A percentile compares a stretch with the other conserved stretches of the same genome.
Evolutionary conservation across 129 eudicot species (phyloP).

Genomic region (Centaurea solstitialis): DNA sequence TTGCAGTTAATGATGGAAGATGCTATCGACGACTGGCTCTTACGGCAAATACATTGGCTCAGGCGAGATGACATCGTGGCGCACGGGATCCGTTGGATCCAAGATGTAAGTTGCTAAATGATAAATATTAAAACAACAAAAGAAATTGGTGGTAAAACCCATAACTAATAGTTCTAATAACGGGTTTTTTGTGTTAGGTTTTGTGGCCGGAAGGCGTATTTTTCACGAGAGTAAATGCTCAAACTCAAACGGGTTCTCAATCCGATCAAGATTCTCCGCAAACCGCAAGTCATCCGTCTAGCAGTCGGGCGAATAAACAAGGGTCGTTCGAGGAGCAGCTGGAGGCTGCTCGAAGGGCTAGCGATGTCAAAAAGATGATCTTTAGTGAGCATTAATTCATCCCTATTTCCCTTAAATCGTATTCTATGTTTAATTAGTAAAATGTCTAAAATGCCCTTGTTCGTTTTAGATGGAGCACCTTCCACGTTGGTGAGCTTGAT

Average conservation of each 20-base stretch:
- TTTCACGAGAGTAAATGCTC: conserved; percentile 51
- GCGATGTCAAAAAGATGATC: conserved; percentile 85
- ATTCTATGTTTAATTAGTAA: background rate
- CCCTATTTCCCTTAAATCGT: background rate
- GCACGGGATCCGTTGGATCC: conserved; percentile 86
- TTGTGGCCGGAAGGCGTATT: conserved; percentile 93
- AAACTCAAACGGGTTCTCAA: conserved; percentile 36
- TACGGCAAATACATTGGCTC: conserved; percentile 90
- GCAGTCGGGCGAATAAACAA: conserved; percentile 48
- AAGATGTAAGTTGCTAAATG: conserved; percentile 61
- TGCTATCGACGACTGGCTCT: conserved; percentile 98
- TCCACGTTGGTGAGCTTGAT: conserved; percentile 81
- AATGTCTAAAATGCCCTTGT: conserved; percentile 18
- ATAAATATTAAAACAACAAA: background rate
- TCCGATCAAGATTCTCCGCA: conserved; percentile 45
- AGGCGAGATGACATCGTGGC: conserved; percentile 87
- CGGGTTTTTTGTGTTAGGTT: conserved; percentile 44
- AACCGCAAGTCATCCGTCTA: conserved; percentile 31
- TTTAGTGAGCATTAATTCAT: conserved; percentile 50
- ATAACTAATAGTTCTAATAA: background rate
- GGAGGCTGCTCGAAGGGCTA: conserved; percentile 98
- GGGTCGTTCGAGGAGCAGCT: conserved; percentile 79
- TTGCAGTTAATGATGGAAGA: conserved; percentile 99
- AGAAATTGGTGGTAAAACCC: background rate
- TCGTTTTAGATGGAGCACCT: conserved; percentile 84